Conservation (phyloP, 345 rosid genomes). For the Chamaenerion angustifolium region DNA sequence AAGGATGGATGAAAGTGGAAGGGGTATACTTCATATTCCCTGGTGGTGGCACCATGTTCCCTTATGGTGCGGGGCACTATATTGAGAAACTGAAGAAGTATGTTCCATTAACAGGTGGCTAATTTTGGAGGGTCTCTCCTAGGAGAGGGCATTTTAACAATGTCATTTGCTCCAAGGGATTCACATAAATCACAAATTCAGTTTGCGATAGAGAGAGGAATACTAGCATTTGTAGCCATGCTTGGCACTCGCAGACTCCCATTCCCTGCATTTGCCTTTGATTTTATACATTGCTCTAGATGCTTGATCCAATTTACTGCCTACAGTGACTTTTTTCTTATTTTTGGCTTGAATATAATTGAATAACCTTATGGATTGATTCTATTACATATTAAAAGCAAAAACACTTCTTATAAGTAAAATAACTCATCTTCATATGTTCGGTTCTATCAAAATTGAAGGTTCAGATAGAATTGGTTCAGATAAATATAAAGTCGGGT, state of each 20-base stretch:
- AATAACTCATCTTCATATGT: too few species aligned
- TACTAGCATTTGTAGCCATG: slow-evolving; percentile 97
- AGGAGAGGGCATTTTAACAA: slow-evolving; percentile 51
- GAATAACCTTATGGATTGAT: too few species aligned
- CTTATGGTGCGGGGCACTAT: slow-evolving; percentile 81
- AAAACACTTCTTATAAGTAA: too few species aligned
- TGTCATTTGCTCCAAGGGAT: slow-evolving; percentile 95
- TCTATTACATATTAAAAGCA: too few species aligned
- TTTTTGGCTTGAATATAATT: not conserved
- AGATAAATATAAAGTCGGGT: too few species aligned
- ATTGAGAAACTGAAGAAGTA: slow-evolving; percentile 78
- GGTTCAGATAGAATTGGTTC: too few species aligned
- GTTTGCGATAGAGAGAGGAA: slow-evolving; percentile 90
- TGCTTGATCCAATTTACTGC: slow-evolving; percentile 94
- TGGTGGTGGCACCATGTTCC: slow-evolving; percentile 98
- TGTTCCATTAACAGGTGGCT: slow-evolving; percentile 68
- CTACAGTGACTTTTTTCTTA: slow-evolving; percentile 50
- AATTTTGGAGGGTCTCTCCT: slow-evolving; percentile 85
- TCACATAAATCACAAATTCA: slow-evolving; percentile 97
- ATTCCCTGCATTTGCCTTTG: slow-evolving; percentile 82
- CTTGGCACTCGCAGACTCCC: slow-evolving; percentile 98
- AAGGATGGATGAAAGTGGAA: slow-evolving; percentile 96
- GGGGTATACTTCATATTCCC: slow-evolving; percentile 80
- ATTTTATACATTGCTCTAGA: slow-evolving; percentile 80
- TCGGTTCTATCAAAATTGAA: too few species aligned